Percentiles rank a stretch among this genome's conserved stretches.
Evolutionary conservation across 805 yeast genomes (phyloP).

Genomic region (Suhomyces sp.): DNA sequence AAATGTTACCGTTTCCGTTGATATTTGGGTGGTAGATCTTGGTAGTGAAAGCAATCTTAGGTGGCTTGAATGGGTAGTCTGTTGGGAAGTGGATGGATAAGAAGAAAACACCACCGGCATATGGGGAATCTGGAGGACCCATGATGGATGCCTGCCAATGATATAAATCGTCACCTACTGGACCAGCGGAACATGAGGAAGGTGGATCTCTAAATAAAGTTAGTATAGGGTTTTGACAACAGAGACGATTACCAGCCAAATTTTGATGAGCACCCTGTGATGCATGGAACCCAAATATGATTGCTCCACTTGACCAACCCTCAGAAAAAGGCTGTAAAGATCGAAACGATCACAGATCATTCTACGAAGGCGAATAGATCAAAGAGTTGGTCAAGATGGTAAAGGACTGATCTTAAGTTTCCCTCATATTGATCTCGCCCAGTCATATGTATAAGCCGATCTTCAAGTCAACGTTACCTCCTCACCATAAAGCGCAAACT

Average conservation of each 20-base stretch:
- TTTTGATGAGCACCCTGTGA: not conserved
- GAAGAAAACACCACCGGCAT: constrained; percentile 91
- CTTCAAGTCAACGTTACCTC: not conserved
- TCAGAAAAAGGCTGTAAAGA: not conserved
- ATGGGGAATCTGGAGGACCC: constrained; percentile 96
- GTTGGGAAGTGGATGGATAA: constrained; percentile 97
- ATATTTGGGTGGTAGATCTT: constrained; percentile 97
- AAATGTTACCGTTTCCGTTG: constrained; percentile 92
- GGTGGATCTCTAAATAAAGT: constrained; percentile 80
- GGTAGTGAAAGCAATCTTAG: constrained; percentile 83
- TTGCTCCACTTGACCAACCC: not conserved
- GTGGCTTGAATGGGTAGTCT: constrained; percentile 98
- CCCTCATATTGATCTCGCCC: not conserved
- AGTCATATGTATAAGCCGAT: not conserved
- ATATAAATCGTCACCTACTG: constrained; percentile 94
- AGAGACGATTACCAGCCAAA: not conserved
- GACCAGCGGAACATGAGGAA: constrained; percentile 98
- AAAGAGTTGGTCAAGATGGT: not conserved
- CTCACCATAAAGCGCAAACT: not conserved
- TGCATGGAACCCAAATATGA: not conserved
- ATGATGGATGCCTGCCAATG: constrained; percentile 99
- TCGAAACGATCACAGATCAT: not conserved
- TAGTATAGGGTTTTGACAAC: constrained; percentile 5
- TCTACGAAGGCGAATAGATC: not conserved
- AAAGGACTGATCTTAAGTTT: not conserved